A percentile compares a stretch with the other conserved stretches of the same genome.
Conservation (phyloP, 768 basidiomycete species). For the Myochromella boudieri region DNA sequence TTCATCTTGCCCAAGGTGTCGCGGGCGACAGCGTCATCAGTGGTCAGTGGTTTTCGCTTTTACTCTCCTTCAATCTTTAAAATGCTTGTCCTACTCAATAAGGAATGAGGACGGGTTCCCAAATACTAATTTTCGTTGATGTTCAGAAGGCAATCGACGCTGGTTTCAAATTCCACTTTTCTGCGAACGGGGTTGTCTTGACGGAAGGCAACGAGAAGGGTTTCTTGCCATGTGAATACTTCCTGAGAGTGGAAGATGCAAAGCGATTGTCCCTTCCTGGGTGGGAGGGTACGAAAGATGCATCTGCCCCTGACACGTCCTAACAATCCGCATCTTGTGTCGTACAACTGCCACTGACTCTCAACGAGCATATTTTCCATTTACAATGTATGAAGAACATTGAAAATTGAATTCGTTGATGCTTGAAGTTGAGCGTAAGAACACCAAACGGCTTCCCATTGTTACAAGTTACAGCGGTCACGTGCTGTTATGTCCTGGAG, state of each 20-base stretch:
- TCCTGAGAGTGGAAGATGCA: constrained; percentile 63
- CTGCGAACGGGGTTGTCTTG: constrained; percentile 86
- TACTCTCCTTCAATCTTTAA: not conserved
- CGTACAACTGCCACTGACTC: too few relatives aligned
- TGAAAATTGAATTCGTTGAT: too few relatives aligned
- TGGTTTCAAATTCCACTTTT: constrained; percentile 75
- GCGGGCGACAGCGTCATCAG: constrained; percentile 67
- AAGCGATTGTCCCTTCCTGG: constrained; percentile 32
- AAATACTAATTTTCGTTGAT: constrained; percentile 82
- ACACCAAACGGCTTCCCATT: too few relatives aligned
- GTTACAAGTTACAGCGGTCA: too few relatives aligned
- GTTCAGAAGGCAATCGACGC: constrained; percentile 65
- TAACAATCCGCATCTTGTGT: too few relatives aligned
- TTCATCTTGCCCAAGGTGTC: constrained; percentile 86
- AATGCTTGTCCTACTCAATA: not conserved
- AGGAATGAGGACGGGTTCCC: constrained; percentile 83
- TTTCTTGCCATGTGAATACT: constrained; percentile 60
- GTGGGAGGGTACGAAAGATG: constrained; percentile 26
- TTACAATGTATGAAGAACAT: too few relatives aligned
- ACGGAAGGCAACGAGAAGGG: constrained; percentile 75
- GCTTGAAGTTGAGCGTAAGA: too few relatives aligned
- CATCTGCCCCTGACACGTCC: too few relatives aligned
- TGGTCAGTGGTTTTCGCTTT: constrained; percentile 50
- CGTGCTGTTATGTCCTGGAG: too few relatives aligned
- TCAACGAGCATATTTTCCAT: too few relatives aligned